These are phyloP conservation scores for Entomortierella chlamydospora DNA, from an alignment of 192 early-diverging fungal species.

Conservation along the genomic window DNA sequence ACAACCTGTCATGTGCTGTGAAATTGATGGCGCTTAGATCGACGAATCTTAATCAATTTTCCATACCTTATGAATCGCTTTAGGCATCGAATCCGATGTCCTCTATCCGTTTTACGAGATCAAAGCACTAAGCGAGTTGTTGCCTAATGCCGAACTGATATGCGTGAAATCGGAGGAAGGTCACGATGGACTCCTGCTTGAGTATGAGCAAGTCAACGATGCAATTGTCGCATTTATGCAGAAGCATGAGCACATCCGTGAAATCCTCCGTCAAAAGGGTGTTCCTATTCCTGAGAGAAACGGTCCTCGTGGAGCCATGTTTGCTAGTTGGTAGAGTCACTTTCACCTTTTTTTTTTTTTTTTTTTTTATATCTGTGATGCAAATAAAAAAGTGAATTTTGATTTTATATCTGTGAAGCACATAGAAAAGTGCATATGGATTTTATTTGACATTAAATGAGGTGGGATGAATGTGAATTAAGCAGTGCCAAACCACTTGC, in stretches of 20 bases:
- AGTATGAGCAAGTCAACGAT: constrained; percentile 91
- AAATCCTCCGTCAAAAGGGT: constrained; percentile 13
- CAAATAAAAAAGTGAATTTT: not conserved
- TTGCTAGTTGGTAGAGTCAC: constrained; percentile 20
- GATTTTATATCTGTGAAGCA: not conserved
- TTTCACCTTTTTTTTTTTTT: not conserved
- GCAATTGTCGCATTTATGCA: constrained; percentile 82
- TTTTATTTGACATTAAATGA: constrained; percentile 6
- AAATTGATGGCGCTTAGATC: too few species aligned
- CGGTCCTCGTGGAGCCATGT: constrained; percentile 20
- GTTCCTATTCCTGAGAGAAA: not conserved
- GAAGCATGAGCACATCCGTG: constrained; percentile 67
- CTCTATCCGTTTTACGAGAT: constrained; percentile 93
- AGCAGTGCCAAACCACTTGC: constrained; percentile 61
- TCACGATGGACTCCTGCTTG: constrained; percentile 96
- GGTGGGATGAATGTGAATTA: constrained; percentile 16
- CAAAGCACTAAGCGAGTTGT: constrained; percentile 85
- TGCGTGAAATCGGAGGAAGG: constrained; percentile 91
- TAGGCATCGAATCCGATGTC: constrained; percentile 91
- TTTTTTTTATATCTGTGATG: not conserved
- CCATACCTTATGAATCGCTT: too few species aligned
- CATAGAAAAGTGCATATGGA: not conserved
- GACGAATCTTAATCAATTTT: too few species aligned
- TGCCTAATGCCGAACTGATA: constrained; percentile 84
- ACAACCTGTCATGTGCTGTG: too few species aligned